A percentile compares a stretch with the other conserved stretches of the same genome.
Conservation (phyloP, 768 basidiomycete species). For the Leccinum olivaceopallidum region DNA sequence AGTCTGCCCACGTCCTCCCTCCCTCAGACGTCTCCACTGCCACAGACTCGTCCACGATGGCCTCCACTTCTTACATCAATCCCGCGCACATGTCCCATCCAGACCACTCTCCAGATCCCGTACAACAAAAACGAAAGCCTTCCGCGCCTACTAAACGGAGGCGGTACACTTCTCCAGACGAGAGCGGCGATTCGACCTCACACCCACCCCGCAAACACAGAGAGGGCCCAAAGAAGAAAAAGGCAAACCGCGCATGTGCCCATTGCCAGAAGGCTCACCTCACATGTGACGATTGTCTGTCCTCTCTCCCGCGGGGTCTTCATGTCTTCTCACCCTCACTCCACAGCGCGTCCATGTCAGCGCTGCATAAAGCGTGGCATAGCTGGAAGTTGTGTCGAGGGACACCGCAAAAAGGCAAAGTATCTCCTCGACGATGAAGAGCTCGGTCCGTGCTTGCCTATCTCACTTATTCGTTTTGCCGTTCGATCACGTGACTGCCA, state of each 20-base stretch:
- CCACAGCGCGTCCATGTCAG: conserved; percentile 89
- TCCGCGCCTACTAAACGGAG: conserved; percentile 51
- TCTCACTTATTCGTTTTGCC: conserved; percentile 1
- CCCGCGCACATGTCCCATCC: conserved; percentile 40
- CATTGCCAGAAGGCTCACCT: conserved; percentile 97
- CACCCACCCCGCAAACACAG: conserved; percentile 53
- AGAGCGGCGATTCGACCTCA: conserved; percentile 48
- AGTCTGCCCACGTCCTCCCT: conserved; percentile 8
- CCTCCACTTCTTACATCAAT: conserved; percentile 39
- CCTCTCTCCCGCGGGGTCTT: conserved; percentile 4
- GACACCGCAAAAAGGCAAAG: conserved; percentile 96
- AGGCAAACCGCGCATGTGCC: conserved; percentile 90
- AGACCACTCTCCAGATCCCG: conserved; percentile 29
- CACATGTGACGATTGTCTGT: conserved; percentile 97
- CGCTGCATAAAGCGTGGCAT: conserved; percentile 95
- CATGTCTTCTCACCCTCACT: conserved; percentile 12
- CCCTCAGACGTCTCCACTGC: conserved; percentile 1
- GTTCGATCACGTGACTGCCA: conserved; percentile 31
- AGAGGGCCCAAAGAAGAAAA: conserved; percentile 90
- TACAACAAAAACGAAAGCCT: conserved; percentile 41
- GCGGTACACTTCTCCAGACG: conserved; percentile 61
- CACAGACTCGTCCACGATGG: conserved; percentile 6
- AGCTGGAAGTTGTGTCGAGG: conserved; percentile 86
- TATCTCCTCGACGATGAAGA: conserved; percentile 95
- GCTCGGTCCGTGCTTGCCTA: conserved; percentile 55